Base-by-base conservation (phyloP, 1,139 yeast species). In the Yamadazyma siamensis region DNA sequence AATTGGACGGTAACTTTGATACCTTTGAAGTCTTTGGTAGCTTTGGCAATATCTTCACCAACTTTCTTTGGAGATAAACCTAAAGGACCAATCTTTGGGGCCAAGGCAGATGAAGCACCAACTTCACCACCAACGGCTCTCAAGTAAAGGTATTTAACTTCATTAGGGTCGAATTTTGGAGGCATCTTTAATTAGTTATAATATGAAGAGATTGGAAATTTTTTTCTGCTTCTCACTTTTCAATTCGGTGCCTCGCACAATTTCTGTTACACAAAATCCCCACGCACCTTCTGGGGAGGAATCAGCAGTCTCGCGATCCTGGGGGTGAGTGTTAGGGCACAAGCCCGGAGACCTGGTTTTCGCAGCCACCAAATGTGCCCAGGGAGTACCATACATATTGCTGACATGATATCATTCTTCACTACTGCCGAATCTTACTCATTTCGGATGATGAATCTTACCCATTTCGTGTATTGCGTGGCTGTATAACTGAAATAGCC, bases 121-220 rank as follows among this genome's bases (percentile, higher is more conserved):
- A 94, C 95, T 80, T 91, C 99, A 80, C 99, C 98, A 84, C 98
- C 99, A 57, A 89, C 94, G 73, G 98, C 97, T 85, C 98, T 87
- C 74, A 91, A 79, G 88, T 89, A 91, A 77, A 91, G 80, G 85
- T 77, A 87, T 76, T 89, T 89, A 68, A 91, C 96, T 85, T 91
- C 98, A 77, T 58, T 75, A 67, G 99, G 99, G 75, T 91, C 98
- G 77, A 89, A 79, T 80, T 91, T 86, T 80, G 94, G 94, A 75
- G 94, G 94, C 94, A 84, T 84, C 46, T 58, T 64, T 52, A 39
- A 40, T 36, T 33, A 35, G 31, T 40, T 37, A 26, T n/a, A n/a
- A n/a, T n/a, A 26, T 32, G 22, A 22, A 19, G 18, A 27, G 26
- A 27, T 23, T 27, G 39, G 35, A 43, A 44, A 36, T 38, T 41